phyloP scores from a whole-genome alignment of 2,329 filamentous ascomycete genomes.

The Lizonia empirigonia region DNA sequence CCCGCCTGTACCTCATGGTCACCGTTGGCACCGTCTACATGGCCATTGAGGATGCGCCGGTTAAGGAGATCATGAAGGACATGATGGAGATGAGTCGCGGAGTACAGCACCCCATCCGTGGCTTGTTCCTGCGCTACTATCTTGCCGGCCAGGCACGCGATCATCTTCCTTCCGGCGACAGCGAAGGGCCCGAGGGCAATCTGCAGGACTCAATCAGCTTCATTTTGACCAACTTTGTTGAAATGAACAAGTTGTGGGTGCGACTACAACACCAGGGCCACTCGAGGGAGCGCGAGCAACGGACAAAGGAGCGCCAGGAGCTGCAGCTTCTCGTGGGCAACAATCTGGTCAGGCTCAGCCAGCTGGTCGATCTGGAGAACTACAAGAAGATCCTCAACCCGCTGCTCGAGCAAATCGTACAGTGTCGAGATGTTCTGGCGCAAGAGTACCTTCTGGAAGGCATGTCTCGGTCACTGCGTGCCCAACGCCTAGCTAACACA shows the following conservation, averaged over 20 bases:
- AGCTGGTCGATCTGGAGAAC: constrained; percentile 90
- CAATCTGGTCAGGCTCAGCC: constrained; percentile 92
- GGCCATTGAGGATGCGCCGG: constrained; percentile 95
- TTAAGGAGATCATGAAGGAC: constrained; percentile 99
- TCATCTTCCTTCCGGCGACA: constrained; percentile 76
- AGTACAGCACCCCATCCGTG: constrained; percentile 94
- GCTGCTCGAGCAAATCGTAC: constrained; percentile 93
- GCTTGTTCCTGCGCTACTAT: constrained; percentile 94
- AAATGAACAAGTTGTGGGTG: constrained; percentile 99
- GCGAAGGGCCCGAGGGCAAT: constrained; percentile 93
- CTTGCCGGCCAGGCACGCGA: constrained; percentile 94
- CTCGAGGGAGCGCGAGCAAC: constrained; percentile 89
- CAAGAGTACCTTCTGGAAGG: constrained; percentile 95
- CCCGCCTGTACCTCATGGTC: constrained; percentile 97
- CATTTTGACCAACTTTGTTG: constrained; percentile 96
- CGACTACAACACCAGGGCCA: constrained; percentile 96
- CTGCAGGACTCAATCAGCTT: constrained; percentile 98
- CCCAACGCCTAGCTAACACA: constrained; percentile 29
- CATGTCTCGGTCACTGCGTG: constrained; percentile 29
- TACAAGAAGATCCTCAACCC: constrained; percentile 94
- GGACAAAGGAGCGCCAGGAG: constrained; percentile 93
- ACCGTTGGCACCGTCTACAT: constrained; percentile 99
- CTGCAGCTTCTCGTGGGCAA: constrained; percentile 93
- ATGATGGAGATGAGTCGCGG: constrained; percentile 99
- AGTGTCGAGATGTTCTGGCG: constrained; percentile 93